Percentiles rank a stretch among this genome's conserved stretches.
Conservation (phyloP, 2,329 filamentous ascomycete genomes). For the Penicillium sp. region DNA sequence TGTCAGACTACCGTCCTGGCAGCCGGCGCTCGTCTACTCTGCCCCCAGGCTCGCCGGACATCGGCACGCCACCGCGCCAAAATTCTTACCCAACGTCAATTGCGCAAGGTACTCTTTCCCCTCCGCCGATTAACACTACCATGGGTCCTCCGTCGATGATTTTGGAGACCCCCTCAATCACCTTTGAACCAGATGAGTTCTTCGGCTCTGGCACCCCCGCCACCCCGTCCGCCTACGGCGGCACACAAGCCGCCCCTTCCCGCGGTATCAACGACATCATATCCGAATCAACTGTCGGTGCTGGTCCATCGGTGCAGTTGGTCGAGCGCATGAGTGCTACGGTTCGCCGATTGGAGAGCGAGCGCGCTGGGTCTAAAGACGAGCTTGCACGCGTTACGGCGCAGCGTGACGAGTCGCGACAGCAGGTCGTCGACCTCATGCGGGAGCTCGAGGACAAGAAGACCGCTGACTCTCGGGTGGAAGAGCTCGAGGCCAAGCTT, state of each 20-base stretch:
- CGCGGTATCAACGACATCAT: conserved; percentile 80
- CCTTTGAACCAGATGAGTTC: conserved; percentile 53
- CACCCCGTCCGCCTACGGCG: conserved; percentile 43
- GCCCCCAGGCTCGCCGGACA: conserved; percentile 39
- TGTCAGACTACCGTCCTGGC: conserved; percentile 39
- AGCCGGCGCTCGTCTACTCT: conserved; percentile 46
- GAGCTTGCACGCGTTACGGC: conserved; percentile 76
- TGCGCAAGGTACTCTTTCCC: conserved; percentile 32
- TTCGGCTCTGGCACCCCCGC: conserved; percentile 39
- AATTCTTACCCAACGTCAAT: conserved; percentile 46
- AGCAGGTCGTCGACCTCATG: conserved; percentile 89
- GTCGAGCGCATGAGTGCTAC: conserved; percentile 95
- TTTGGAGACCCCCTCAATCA: conserved; percentile 38
- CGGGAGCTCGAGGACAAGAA: conserved; percentile 76
- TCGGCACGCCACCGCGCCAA: conserved; percentile 48
- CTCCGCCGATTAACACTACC: conserved; percentile 29
- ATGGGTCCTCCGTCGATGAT: conserved; percentile 18
- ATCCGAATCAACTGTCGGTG: conserved; percentile 84
- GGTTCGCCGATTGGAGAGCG: conserved; percentile 84
- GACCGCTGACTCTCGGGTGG: conserved; percentile 60
- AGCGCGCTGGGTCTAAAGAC: conserved; percentile 86
- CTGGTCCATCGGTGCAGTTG: conserved; percentile 89
- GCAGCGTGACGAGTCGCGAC: conserved; percentile 91
- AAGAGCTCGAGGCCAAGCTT: conserved; percentile 68
- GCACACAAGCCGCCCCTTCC: conserved; percentile 38